Conservation (phyloP, 2,329 filamentous ascomycete species). For the Aspergillus versicolor region DNA sequence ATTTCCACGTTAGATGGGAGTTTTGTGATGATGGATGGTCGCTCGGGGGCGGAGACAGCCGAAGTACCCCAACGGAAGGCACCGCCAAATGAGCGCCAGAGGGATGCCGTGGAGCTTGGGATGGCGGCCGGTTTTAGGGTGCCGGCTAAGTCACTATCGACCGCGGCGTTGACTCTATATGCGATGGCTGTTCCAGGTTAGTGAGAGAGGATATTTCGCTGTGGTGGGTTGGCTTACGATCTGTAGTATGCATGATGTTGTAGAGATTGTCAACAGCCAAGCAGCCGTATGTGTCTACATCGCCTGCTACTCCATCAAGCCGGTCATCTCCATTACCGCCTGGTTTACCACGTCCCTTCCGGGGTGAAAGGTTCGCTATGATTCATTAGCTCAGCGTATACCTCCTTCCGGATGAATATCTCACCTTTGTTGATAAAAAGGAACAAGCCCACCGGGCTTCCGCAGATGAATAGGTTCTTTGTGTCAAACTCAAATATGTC, state of each 20-base stretch:
- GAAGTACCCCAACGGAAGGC: constrained; percentile 63
- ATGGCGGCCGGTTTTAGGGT: constrained; percentile 76
- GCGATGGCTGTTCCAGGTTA: constrained; percentile 64
- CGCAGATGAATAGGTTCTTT: constrained; percentile 81
- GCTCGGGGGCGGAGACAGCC: constrained; percentile 65
- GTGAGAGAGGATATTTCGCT: constrained; percentile 40
- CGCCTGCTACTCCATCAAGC: constrained; percentile 67
- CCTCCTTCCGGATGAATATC: background rate
- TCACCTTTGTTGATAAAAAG: constrained; percentile 71
- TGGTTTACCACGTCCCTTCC: constrained; percentile 72
- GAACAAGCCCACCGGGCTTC: constrained; percentile 91
- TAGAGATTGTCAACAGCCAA: constrained; percentile 94
- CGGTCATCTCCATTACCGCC: constrained; percentile 66
- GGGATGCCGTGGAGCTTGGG: constrained; percentile 67
- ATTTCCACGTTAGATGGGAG: constrained; percentile 76
- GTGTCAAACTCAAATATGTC: constrained; percentile 88
- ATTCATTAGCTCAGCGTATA: constrained; percentile 12
- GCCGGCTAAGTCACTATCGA: constrained; percentile 76
- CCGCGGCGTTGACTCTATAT: constrained; percentile 85
- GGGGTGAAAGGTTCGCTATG: constrained; percentile 66
- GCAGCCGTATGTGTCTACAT: constrained; percentile 79
- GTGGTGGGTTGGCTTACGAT: constrained; percentile 44
- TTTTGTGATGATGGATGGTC: constrained; percentile 58
- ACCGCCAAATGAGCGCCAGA: constrained; percentile 64
- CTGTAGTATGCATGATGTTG: constrained; percentile 78